These are phyloP conservation scores for Alloascoidea hylecoeti DNA, from an alignment of 805 yeast genomes.

Conservation along the genomic window DNA sequence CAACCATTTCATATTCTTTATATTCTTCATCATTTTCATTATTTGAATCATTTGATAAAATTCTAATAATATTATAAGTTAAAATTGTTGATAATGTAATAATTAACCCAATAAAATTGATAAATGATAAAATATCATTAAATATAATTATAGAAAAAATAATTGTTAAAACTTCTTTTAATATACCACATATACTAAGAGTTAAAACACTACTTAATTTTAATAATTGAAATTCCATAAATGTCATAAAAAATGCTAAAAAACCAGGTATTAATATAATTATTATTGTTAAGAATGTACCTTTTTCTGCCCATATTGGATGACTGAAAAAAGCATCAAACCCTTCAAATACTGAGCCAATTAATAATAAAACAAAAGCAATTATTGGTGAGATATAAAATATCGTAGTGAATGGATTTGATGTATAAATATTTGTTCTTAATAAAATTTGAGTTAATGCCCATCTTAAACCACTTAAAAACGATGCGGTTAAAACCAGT, in stretches of 20 bases:
- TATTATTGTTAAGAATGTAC: slow-evolving; percentile 36
- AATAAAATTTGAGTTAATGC: slow-evolving; percentile 80
- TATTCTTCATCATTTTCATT: background rate
- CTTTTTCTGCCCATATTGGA: slow-evolving; percentile 51
- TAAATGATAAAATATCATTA: slow-evolving; percentile 51
- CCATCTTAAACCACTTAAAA: slow-evolving; percentile 89
- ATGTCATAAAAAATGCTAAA: slow-evolving; percentile 79
- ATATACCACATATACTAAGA: slow-evolving; percentile 80
- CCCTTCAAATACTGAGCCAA: slow-evolving; percentile 65
- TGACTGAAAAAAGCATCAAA: slow-evolving; percentile 34
- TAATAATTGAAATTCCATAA: slow-evolving; percentile 73
- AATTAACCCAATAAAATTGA: slow-evolving; percentile 62
- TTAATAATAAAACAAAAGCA: slow-evolving; percentile 43
- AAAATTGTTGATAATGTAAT: slow-evolving; percentile 67
- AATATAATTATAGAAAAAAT: slow-evolving; percentile 53
- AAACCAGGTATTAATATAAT: slow-evolving; percentile 69
- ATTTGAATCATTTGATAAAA: background rate
- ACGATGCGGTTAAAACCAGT: slow-evolving; percentile 63
- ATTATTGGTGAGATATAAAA: slow-evolving; percentile 76
- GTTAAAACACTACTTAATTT: slow-evolving; percentile 78
- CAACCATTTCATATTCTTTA: background rate
- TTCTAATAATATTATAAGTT: slow-evolving; percentile 50
- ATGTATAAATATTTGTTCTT: slow-evolving; percentile 37
- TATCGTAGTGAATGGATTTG: slow-evolving; percentile 71
- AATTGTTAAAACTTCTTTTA: slow-evolving; percentile 84